Conservation (phyloP, 495 filamentous ascomycete genomes). For the Geopyxis carbonaria region DNA sequence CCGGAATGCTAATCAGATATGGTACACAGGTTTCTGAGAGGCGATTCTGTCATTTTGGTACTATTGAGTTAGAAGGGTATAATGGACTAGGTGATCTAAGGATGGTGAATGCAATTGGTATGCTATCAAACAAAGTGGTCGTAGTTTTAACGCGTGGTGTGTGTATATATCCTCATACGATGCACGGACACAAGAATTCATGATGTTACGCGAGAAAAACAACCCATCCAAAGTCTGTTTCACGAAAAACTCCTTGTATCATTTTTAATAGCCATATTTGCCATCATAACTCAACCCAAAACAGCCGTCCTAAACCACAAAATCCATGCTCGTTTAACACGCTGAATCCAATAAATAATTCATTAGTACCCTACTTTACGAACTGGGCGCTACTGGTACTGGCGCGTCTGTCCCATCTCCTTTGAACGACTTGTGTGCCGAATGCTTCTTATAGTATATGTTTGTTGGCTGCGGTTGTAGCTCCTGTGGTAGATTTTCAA, state of each 20-base stretch:
- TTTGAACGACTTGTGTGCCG: conserved; percentile 38
- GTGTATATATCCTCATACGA: background rate
- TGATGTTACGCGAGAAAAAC: background rate
- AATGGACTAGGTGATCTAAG: background rate
- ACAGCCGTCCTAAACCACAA: no score
- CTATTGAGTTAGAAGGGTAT: conserved; percentile 47
- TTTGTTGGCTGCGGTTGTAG: conserved; percentile 49
- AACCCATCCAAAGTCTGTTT: no score
- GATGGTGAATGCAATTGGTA: no score
- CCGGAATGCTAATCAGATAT: conserved; percentile 17
- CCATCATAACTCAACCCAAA: no score
- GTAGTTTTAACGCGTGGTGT: background rate
- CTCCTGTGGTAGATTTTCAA: conserved; percentile 49
- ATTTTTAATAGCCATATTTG: no score
- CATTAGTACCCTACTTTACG: no score
- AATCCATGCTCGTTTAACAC: no score
- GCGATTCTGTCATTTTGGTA: conserved; percentile 87
- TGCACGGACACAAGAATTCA: background rate
- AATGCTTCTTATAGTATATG: conserved; percentile 35
- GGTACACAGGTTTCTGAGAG: conserved; percentile 62
- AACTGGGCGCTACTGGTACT: no score
- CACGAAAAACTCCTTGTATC: no score
- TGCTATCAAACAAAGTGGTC: no score
- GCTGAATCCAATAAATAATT: background rate
- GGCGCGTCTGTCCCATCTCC: conserved; percentile 22